Evolutionary conservation across 148 eudicot genomes (phyloP), one percentile per base, ranked within the genome.

Genomic region (Simmondsia chinensis): DNA sequence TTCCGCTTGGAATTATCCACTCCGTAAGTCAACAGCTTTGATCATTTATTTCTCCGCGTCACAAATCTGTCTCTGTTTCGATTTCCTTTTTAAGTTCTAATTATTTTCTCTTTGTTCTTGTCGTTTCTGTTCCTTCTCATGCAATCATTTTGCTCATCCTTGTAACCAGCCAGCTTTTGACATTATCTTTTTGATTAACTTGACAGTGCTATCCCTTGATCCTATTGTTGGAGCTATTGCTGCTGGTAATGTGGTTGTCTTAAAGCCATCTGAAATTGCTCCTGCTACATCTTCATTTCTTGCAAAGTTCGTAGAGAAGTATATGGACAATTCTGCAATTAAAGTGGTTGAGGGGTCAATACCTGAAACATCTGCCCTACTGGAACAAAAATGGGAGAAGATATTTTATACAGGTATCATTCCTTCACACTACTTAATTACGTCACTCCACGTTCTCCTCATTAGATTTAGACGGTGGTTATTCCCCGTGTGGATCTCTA

Each of bases 161-260:
- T n/a, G n/a, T n/a, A n/a, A n/a, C n/a, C n/a, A n/a, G n/a, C n/a
- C n/a, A n/a, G n/a, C n/a, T n/a, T n/a, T n/a, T n/a, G n/a, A 11
- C 3, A 5, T 10, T 18, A 2, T 2, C 3, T 6, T 23, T 10
- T 21, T 38, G 21, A 15, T 23, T 41, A 21, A 41, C 14, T 46
- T 41, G 41, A 18, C 65, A 75, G 87, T 50, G 50, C 48, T 80
- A 19, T 56, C 76, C 16, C 46, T 80, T 34, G 87, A 75, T 43
- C 87, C 87, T 25, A 62, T 80, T 11, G 36, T 80, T 39, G 87
- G 87, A 52, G 87, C 82, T 19, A 48, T 80, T 54, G 72, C 82
- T 12, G 87, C 87, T 19, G 87, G 87, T 12, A 80, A 80, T 55
- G 52, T 69, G 3, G 72, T 66, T 39, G 82, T 76, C 12, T 28